Percentiles rank a stretch among this genome's conserved stretches.
Evolutionary conservation across 202 grass and related monocot genomes (phyloP).

Genomic region (Tripidium arundinaceum): DNA sequence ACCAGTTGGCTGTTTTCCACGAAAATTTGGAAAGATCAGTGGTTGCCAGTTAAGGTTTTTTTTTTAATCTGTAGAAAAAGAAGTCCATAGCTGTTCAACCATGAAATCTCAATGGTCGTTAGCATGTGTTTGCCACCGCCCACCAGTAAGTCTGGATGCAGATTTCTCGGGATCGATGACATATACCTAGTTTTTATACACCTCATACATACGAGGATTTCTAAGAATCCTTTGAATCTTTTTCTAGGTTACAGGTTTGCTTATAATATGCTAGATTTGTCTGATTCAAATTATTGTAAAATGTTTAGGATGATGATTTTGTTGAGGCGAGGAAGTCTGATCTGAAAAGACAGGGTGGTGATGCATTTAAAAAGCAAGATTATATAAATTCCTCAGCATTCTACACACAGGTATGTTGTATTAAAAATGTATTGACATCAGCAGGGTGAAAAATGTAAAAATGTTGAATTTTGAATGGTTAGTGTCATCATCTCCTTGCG

Average conservation of each 20-base stretch:
- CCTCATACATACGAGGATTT: neutral
- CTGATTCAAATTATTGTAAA: neutral
- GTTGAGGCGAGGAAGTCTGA: constrained; percentile 29
- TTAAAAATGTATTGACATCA: neutral
- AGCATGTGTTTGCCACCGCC: neutral
- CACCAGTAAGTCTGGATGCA: neutral
- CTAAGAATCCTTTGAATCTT: neutral
- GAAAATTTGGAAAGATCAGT: neutral
- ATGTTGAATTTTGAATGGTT: neutral
- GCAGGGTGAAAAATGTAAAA: neutral
- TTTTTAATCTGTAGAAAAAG: neutral
- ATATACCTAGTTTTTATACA: neutral
- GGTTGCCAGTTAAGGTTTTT: neutral
- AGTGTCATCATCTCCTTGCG: neutral
- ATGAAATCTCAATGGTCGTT: neutral
- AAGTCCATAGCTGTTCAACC: neutral
- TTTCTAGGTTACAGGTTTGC: neutral
- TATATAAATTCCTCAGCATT: constrained; percentile 19
- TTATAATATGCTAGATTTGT: neutral
- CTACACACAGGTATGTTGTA: constrained; percentile 36
- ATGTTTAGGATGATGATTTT: constrained; percentile 22
- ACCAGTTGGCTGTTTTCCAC: neutral
- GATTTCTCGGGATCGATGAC: neutral
- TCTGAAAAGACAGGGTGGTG: constrained; percentile 21
- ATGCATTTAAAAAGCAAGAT: constrained; percentile 34